Evolutionary conservation across 495 filamentous ascomycete species (phyloP).

Genomic region (Lepraria neglecta): DNA sequence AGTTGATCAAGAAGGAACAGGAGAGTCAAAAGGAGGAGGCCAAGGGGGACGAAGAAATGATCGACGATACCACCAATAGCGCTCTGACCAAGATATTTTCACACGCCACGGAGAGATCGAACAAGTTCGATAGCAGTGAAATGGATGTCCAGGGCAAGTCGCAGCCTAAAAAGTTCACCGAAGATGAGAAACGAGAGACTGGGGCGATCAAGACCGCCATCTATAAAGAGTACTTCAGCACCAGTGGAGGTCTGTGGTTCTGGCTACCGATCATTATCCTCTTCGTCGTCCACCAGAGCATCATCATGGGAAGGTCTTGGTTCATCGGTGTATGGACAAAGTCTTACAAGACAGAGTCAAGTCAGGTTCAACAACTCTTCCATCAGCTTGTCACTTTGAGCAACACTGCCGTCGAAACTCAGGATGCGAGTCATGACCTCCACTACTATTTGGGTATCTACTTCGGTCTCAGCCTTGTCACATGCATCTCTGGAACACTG

Average conservation of each 20-base stretch:
- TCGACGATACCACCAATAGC: conserved; percentile 31
- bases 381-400: background rate
- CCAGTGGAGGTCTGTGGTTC: conserved; percentile 58
- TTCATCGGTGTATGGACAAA: conserved; percentile 67
- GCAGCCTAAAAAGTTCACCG: conserved; percentile 60
- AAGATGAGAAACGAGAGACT: conserved; percentile 63
- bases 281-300: conserved; percentile 45
- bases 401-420: background rate
- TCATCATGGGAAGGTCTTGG: conserved; percentile 53
- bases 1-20: conserved; percentile 54
- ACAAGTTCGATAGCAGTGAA: conserved; percentile 25
- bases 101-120: conserved; percentile 27
- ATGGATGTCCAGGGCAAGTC: conserved; percentile 19
- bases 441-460: conserved; percentile 64
- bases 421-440: conserved; percentile 32
- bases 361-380: conserved; percentile 3
- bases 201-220: conserved; percentile 57
- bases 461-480: conserved; percentile 49
- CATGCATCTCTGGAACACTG: conserved; percentile 50
- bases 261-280: conserved; percentile 52
- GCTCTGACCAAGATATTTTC: conserved; percentile 39
- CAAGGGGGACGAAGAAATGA: conserved; percentile 27
- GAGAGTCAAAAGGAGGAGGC: conserved; percentile 27
- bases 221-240: conserved; percentile 58
- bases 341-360: conserved; percentile 26